Evolutionary conservation across 1,284 basidiomycete genomes (phyloP).

Genomic region (Sporisorium iseilematis-ciliati): DNA sequence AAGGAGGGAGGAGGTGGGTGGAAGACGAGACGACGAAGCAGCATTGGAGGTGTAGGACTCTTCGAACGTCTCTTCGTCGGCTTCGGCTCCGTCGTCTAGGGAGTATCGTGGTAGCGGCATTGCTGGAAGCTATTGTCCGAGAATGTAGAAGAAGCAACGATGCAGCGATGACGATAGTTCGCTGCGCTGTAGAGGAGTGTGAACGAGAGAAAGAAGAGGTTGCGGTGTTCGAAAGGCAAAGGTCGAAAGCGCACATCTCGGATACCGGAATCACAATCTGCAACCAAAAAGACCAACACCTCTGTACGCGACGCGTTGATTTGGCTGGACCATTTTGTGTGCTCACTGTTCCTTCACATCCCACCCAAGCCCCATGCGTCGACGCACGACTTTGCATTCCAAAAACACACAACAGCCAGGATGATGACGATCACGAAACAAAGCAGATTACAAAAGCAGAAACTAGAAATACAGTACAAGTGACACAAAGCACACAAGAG

Average conservation of each 20-base stretch:
- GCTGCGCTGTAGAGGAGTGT: too few relatives aligned
- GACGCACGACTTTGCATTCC: too few relatives aligned
- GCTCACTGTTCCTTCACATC: not conserved
- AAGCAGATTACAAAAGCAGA: not conserved
- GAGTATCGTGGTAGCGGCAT: conserved; percentile 48
- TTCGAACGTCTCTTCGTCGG: conserved; percentile 28
- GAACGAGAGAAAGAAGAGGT: not conserved
- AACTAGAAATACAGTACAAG: conserved; percentile 20
- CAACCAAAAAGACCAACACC: conserved; percentile 32
- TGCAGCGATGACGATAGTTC: not conserved
- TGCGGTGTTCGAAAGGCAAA: not conserved
- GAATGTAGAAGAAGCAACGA: too few relatives aligned
- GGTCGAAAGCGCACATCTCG: conserved; percentile 17
- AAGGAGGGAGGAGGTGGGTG: conserved; percentile 1
- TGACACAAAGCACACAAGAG: not conserved
- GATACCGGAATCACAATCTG: conserved; percentile 29
- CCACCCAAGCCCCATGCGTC: not conserved
- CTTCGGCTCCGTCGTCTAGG: conserved; percentile 38
- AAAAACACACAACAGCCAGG: not conserved
- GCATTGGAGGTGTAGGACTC: conserved; percentile 28
- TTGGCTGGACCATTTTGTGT: not conserved
- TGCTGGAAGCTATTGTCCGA: not conserved
- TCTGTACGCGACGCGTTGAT: conserved; percentile 48
- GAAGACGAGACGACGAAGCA: conserved; percentile 22
- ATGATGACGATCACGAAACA: not conserved